A percentile compares a stretch with the other conserved stretches of the same genome.
Evolutionary conservation across 495 filamentous ascomycete species (phyloP).

Genomic region (Neurospora sp.): DNA sequence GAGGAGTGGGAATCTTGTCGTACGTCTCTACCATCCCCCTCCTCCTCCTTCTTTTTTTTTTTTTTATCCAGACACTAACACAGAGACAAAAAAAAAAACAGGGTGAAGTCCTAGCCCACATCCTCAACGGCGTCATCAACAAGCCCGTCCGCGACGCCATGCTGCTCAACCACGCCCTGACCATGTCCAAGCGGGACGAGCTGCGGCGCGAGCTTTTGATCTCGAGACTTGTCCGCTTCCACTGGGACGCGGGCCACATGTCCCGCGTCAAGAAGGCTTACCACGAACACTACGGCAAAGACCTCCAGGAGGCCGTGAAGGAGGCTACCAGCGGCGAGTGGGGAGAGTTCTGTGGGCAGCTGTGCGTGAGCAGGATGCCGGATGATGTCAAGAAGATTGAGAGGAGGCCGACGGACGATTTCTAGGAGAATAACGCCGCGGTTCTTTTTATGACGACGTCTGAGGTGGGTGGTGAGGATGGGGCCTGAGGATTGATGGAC

Average conservation of each 20-base stretch:
- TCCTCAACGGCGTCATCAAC: constrained; percentile 95
- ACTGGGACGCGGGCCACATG: constrained; percentile 76
- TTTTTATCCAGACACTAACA: not conserved
- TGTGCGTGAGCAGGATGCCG: constrained; percentile 44
- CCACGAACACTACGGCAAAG: constrained; percentile 57
- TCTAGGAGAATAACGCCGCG: not conserved
- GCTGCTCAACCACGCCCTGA: constrained; percentile 85
- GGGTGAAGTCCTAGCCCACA: constrained; percentile 92
- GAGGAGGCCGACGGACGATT: constrained; percentile 16
- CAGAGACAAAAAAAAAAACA: constrained; percentile 19
- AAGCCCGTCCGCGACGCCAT: constrained; percentile 88
- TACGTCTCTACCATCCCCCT: constrained; percentile 37
- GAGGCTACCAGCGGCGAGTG: constrained; percentile 41
- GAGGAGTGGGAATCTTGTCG: constrained; percentile 84
- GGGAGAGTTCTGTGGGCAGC: constrained; percentile 41
- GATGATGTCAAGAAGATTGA: constrained; percentile 40
- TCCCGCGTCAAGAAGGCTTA: constrained; percentile 61
- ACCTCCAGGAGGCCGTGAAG: constrained; percentile 51
- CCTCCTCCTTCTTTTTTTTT: not conserved
- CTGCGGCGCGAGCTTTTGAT: constrained; percentile 76
- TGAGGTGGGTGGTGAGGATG: not conserved
- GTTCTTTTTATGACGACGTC: not conserved
- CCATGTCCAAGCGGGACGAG: constrained; percentile 46
- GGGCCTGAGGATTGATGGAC: not conserved
- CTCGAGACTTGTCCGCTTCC: constrained; percentile 66